Percentiles rank a stretch among this genome's conserved stretches.
Conservation (phyloP, 1,284 basidiomycete genomes). For the Puccinia coronata region DNA sequence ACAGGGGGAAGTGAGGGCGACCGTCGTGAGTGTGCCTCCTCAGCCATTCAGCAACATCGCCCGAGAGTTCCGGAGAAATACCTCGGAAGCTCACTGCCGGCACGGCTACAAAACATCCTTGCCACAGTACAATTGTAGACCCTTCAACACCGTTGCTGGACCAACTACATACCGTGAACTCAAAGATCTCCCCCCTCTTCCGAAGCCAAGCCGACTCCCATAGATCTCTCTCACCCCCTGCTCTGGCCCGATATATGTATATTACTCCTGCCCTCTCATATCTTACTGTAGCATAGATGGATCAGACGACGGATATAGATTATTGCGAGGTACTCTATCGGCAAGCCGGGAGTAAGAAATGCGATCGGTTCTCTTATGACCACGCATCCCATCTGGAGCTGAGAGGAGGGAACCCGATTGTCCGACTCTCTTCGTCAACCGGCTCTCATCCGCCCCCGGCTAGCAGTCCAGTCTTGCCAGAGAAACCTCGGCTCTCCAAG, state of each 20-base stretch:
- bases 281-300: neutral
- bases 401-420: neutral
- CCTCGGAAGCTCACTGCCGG: neutral
- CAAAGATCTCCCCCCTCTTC: too few relatives aligned
- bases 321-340: slow-evolving; percentile 24
- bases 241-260: neutral
- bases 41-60: neutral
- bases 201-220: too few relatives aligned
- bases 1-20: neutral
- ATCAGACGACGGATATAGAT: neutral
- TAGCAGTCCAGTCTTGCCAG: neutral
- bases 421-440: neutral
- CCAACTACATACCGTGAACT: too few relatives aligned
- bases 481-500: slow-evolving; percentile 7
- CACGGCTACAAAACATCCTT: neutral
- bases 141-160: too few relatives aligned
- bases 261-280: neutral
- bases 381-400: slow-evolving; percentile 5
- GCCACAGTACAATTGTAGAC: too few relatives aligned
- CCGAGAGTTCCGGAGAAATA: too few relatives aligned
- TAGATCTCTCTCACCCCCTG: too few relatives aligned
- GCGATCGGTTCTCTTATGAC: neutral
- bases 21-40: neutral
- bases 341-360: neutral
- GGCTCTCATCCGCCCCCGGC: neutral